Evolutionary conservation across 768 basidiomycete genomes (phyloP).

Genomic region (Tylopilus cervinicoccineus): DNA sequence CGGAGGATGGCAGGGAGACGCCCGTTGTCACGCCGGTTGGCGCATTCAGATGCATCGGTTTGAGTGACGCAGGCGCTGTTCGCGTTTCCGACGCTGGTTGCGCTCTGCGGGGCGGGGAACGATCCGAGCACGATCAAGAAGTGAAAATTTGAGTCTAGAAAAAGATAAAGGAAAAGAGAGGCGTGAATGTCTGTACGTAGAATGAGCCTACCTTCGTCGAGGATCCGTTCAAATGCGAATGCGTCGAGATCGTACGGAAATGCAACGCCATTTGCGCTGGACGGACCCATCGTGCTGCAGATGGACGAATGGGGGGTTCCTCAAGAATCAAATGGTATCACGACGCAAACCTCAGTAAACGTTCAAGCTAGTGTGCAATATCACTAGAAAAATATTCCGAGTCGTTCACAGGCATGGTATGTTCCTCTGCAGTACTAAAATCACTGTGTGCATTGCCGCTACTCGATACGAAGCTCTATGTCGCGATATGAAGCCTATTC

Average conservation of each 20-base stretch:
- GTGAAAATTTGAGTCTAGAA: constrained; percentile 55
- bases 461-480: too few relatives aligned
- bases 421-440: too few relatives aligned
- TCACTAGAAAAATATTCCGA: too few relatives aligned
- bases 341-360: too few relatives aligned
- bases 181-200: not conserved
- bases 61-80: not conserved
- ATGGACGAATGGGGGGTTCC: too few relatives aligned
- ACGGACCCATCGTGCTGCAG: not conserved
- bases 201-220: constrained; percentile 44
- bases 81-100: not conserved
- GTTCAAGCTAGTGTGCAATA: too few relatives aligned
- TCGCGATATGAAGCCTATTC: too few relatives aligned
- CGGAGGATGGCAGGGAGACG: constrained; percentile 63
- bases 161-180: not conserved
- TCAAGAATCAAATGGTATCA: too few relatives aligned
- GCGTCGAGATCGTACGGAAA: constrained; percentile 31
- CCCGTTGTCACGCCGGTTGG: constrained; percentile 1
- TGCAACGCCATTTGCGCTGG: not conserved
- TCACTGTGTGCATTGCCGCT: too few relatives aligned
- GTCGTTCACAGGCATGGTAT: too few relatives aligned
- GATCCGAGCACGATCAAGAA: constrained; percentile 67
- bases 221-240: constrained; percentile 48
- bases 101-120: constrained; percentile 33
- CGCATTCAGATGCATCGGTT: not conserved